Conservation (phyloP, 2,329 filamentous ascomycete genomes). For the Cordyceps pruinosa region DNA sequence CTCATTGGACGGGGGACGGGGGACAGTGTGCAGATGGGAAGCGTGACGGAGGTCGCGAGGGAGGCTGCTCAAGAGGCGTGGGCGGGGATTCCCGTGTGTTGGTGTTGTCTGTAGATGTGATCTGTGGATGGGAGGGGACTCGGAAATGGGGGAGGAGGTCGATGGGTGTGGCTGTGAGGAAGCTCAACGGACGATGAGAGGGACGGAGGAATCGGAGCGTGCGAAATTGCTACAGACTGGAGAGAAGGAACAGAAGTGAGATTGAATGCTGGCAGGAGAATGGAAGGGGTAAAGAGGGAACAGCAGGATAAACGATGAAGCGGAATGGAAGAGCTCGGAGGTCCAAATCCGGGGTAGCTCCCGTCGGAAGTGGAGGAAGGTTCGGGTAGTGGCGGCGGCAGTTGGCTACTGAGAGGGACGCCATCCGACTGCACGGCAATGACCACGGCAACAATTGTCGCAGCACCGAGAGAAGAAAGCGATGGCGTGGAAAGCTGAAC, state of each 20-base stretch:
- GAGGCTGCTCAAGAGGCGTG: no score
- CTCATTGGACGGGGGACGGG: neutral
- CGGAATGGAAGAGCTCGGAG: neutral
- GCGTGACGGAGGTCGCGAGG: no score
- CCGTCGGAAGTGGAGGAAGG: neutral
- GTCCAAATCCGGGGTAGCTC: conserved; percentile 5
- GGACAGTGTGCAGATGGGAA: neutral
- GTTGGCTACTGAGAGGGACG: neutral
- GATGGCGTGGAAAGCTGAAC: no score
- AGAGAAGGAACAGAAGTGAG: neutral
- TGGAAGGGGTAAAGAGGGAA: neutral
- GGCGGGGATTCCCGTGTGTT: no score
- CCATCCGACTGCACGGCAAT: neutral
- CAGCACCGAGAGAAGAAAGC: neutral
- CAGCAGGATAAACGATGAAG: neutral
- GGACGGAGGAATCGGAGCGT: neutral
- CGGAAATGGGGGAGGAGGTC: neutral
- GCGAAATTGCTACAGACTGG: no score
- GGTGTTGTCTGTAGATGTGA: neutral
- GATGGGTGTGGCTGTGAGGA: no score
- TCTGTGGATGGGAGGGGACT: neutral
- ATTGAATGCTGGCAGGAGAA: no score
- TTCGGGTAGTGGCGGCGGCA: conserved; percentile 13
- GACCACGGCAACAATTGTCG: neutral
- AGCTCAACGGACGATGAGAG: no score